phyloP scores from a whole-genome alignment of 768 basidiomycete species.

The Lactarius quietus region DNA sequence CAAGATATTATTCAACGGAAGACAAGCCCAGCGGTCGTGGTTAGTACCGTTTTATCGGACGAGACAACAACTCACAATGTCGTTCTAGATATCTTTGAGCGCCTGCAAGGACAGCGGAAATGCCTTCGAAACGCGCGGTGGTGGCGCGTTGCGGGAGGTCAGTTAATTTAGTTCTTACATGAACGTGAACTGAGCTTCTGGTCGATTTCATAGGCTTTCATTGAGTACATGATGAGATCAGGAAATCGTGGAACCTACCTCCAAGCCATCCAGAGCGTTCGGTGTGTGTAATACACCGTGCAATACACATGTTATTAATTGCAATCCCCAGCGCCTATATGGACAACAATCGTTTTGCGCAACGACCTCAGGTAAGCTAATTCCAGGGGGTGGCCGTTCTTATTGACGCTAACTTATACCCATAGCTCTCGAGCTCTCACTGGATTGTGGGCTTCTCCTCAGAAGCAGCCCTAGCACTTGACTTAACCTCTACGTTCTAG shows the following conservation, averaged over 20 bases:
- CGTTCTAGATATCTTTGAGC: constrained; percentile 3
- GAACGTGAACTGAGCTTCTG: too few species aligned
- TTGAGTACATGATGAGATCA: not conserved
- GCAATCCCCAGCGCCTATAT: not conserved
- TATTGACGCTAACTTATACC: not conserved
- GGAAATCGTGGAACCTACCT: not conserved
- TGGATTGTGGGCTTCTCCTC: not conserved
- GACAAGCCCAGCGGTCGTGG: not conserved
- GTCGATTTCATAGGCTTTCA: constrained; percentile 3
- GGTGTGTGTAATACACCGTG: not conserved
- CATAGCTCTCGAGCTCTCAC: not conserved
- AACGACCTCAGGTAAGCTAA: constrained; percentile 1
- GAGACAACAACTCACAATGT: not conserved
- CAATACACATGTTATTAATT: not conserved
- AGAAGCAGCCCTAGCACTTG: too few species aligned
- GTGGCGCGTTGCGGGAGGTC: not conserved
- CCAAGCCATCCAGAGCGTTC: not conserved
- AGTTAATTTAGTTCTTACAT: not conserved
- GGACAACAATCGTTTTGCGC: not conserved
- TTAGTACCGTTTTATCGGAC: not conserved
- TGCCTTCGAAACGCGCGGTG: not conserved
- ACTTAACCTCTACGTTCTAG: too few species aligned
- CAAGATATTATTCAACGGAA: not conserved
- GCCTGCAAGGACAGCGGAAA: not conserved
- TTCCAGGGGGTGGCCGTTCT: not conserved